These are phyloP conservation scores for Debaryomyces udenii DNA, from an alignment of 1,139 yeast species.

Conservation along the genomic window DNA sequence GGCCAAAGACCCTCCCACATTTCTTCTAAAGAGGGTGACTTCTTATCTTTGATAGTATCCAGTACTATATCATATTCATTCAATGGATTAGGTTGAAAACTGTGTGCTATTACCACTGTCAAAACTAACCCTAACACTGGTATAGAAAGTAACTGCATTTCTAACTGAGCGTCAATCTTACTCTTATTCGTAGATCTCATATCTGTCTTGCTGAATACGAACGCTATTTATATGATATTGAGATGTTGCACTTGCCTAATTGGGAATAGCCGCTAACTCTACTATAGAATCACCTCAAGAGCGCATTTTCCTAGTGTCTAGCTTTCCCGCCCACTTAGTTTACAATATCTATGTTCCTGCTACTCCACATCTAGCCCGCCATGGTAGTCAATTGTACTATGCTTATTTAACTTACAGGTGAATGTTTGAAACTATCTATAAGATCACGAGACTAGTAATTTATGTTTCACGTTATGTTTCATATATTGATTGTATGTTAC, in stretches of 20 bases:
- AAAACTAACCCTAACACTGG: neutral
- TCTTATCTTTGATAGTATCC: neutral
- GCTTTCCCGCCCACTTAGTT: too few relatives aligned
- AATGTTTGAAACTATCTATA: too few relatives aligned
- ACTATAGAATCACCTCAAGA: too few relatives aligned
- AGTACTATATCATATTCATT: slow-evolving; percentile 7
- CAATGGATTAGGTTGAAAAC: slow-evolving; percentile 12
- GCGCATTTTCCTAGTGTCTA: too few relatives aligned
- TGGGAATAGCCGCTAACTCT: slow-evolving; percentile 6
- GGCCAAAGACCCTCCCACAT: slow-evolving; percentile 71
- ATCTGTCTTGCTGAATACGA: neutral
- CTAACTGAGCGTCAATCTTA: neutral
- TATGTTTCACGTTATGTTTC: too few relatives aligned
- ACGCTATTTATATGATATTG: neutral
- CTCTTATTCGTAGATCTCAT: neutral
- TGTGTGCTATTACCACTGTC: neutral
- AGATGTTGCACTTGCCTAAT: neutral
- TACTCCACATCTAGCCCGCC: too few relatives aligned
- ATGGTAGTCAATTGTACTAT: too few relatives aligned
- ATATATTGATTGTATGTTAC: too few relatives aligned
- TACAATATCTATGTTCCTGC: too few relatives aligned
- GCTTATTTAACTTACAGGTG: too few relatives aligned
- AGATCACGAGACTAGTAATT: too few relatives aligned
- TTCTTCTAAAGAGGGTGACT: slow-evolving; percentile 44
- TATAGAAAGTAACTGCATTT: slow-evolving; percentile 3